phyloP scores from a whole-genome alignment of 306 rosid species.

The Acmispon strigosus region DNA sequence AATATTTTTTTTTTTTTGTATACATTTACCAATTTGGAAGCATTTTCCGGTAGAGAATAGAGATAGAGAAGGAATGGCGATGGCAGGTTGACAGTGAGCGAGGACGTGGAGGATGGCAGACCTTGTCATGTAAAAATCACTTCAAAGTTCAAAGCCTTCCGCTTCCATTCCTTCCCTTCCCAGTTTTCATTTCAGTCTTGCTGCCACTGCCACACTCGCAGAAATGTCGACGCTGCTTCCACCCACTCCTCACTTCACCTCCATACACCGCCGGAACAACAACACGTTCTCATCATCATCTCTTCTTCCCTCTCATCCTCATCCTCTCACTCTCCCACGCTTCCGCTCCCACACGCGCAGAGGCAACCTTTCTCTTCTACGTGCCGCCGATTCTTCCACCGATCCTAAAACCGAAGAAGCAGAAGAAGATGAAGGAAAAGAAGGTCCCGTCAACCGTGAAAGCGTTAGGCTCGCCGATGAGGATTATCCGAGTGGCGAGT shows the following conservation, averaged over 20 bases:
- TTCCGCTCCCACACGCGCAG: neutral
- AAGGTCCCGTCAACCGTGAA: slow-evolving; percentile 4
- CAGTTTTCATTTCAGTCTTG: neutral
- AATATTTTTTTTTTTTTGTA: too few relatives aligned
- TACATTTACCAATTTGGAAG: too few relatives aligned
- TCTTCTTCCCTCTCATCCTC: slow-evolving; percentile 3
- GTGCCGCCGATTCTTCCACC: slow-evolving; percentile 48
- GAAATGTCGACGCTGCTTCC: slow-evolving; percentile 59
- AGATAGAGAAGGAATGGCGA: too few relatives aligned
- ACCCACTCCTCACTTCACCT: slow-evolving; percentile 24
- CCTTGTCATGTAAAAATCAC: too few relatives aligned
- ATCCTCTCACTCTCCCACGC: slow-evolving; percentile 7
- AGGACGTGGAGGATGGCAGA: too few relatives aligned
- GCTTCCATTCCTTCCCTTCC: neutral
- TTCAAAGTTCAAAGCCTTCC: neutral
- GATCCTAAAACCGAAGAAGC: slow-evolving; percentile 18
- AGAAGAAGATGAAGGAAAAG: slow-evolving; percentile 11
- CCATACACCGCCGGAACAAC: slow-evolving; percentile 6
- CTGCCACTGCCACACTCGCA: neutral
- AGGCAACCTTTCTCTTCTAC: slow-evolving; percentile 19
- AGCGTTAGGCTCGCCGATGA: slow-evolving; percentile 23
- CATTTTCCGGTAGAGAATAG: too few relatives aligned
- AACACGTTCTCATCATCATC: neutral
- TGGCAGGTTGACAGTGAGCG: too few relatives aligned
- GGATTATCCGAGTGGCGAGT: slow-evolving; percentile 76